Evolutionary conservation across 2,329 filamentous ascomycete genomes (phyloP), one percentile per base, ranked within the genome.

Genomic region (Colletotrichum gloeosporioides): DNA sequence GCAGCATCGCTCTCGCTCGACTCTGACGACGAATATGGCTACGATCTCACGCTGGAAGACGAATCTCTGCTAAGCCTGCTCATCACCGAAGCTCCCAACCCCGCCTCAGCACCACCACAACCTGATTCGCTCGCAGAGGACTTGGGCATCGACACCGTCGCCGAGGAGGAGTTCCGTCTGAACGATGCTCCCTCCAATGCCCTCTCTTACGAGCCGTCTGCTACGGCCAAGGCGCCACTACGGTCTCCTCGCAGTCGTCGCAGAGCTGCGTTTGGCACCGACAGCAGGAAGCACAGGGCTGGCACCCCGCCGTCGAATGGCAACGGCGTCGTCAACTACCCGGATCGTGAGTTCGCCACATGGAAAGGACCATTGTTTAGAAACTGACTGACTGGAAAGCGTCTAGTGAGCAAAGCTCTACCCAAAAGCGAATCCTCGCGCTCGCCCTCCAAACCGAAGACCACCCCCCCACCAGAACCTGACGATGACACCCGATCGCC

Each of bases 361-460:
- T 13, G 25, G 25, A 62, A 29, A 63, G 68, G 76, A 63, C 78
- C 81, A 10, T 27, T 57, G 7, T 2, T 63, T 18, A 32, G 39
- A 57, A 25, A 79, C 92, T 94, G 89, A 95, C 91, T 91, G 88
- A 93, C 88, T 79, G 73, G 79, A 77, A 93, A 94, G 92, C 89
- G 87, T 83, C 84, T 92, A 95, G 93, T 90, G 85, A 92, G 87
- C 81, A 86, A 83, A 22, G 85, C 85, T 3, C 78, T 90, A 9
- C 82, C 81, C 3, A 78, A 78, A 3, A 67, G 80, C 16, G 80
- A 79, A 29, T 53, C 61, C 44, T 22, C 57, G n/a, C 27, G 68
- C 59, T 69, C 70, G 18, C 34, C 64, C 16, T 29, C 65, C 29
- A 62, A 81, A 53, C 79, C 36, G 71, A 79, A 61, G 73, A 71